phyloP scores from a whole-genome alignment of 805 yeast species.

The Kluyveromyces siamensis region DNA sequence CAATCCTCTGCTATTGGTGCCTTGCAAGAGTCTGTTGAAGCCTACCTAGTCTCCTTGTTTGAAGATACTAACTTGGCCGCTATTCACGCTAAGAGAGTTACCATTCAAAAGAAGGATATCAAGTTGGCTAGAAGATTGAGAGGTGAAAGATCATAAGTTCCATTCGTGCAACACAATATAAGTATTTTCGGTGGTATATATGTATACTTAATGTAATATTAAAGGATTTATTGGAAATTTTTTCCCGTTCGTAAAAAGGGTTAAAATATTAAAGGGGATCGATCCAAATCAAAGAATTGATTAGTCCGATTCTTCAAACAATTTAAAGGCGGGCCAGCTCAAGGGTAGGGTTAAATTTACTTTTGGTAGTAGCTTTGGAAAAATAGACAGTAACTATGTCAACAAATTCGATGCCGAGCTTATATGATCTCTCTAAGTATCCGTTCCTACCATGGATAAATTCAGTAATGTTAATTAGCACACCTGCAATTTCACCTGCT shows the following conservation, averaged over 20 bases:
- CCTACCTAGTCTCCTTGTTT: constrained; percentile 89
- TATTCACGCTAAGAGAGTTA: constrained; percentile 97
- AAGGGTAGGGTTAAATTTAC: too few relatives aligned
- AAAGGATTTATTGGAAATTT: background rate
- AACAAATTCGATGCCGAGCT: background rate
- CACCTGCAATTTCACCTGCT: constrained; percentile 31
- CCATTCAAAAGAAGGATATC: constrained; percentile 96
- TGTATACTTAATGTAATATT: background rate
- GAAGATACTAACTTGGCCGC: constrained; percentile 99
- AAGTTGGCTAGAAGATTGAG: constrained; percentile 96
- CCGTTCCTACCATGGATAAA: constrained; percentile 41
- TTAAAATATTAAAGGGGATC: background rate
- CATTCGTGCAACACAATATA: background rate
- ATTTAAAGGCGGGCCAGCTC: too few relatives aligned
- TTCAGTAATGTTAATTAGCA: constrained; percentile 29
- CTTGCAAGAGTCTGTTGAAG: constrained; percentile 97
- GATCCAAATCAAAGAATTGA: too few relatives aligned
- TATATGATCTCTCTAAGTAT: constrained; percentile 29
- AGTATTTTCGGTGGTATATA: background rate
- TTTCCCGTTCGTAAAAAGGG: background rate
- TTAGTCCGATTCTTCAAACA: too few relatives aligned
- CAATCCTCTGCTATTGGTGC: constrained; percentile 97
- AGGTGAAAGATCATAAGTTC: constrained; percentile 74
- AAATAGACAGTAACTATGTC: background rate
- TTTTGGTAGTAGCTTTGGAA: background rate